These are phyloP conservation scores for Solanum dulcamara DNA, from an alignment of 257 asterid genomes.

Conservation along the genomic window DNA sequence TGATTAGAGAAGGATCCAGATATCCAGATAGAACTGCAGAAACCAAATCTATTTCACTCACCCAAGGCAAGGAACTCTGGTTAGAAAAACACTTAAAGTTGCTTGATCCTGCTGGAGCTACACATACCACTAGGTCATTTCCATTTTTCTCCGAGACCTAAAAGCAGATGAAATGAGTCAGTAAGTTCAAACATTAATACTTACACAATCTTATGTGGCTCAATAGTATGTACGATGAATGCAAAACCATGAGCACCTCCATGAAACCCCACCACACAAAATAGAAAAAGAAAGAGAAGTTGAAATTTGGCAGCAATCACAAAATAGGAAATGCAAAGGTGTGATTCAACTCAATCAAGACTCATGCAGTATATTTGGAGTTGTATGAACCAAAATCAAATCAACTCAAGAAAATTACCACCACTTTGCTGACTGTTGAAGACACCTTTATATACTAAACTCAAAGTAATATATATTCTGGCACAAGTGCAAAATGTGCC, in stretches of 20 bases:
- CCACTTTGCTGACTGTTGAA: background rate
- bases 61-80: constrained; percentile 35
- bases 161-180: background rate
- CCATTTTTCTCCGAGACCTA: constrained; percentile 43
- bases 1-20: constrained; percentile 53
- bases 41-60: constrained; percentile 65
- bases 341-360: background rate
- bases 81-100: constrained; percentile 17
- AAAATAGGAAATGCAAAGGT: background rate
- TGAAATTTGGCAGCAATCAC: background rate
- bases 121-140: constrained; percentile 30
- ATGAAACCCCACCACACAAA: background rate
- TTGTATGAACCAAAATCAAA: background rate
- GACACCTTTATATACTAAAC: background rate
- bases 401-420: background rate
- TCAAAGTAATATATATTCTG: background rate
- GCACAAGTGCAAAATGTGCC: background rate
- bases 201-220: background rate
- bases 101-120: constrained; percentile 47
- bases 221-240: background rate
- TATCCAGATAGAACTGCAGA: constrained; percentile 66
- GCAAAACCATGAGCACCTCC: constrained; percentile 2
- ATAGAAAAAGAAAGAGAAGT: background rate
- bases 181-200: background rate
- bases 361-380: background rate